Evolutionary conservation across 306 rosid species (phyloP).

Genomic region (Abrus precatorius): DNA sequence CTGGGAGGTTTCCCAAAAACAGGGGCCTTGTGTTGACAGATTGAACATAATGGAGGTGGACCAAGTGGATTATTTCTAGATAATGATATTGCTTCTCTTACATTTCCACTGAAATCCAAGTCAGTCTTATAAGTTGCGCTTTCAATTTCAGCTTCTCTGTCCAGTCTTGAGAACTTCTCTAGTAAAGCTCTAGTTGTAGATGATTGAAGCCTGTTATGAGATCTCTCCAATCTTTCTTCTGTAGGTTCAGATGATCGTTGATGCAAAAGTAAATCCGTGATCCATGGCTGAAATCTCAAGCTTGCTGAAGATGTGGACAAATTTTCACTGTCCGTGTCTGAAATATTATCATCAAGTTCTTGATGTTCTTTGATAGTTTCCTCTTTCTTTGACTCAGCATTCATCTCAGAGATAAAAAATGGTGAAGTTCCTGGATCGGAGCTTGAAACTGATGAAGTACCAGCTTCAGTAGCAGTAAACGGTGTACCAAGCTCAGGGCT

Average conservation of each 20-base stretch:
- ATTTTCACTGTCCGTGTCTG: slow-evolving; percentile 84
- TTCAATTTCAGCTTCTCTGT: slow-evolving; percentile 74
- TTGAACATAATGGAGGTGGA: slow-evolving; percentile 95
- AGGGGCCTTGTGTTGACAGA: slow-evolving; percentile 99
- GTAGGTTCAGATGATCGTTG: slow-evolving; percentile 57
- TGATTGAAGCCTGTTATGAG: slow-evolving; percentile 53
- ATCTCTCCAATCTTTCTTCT: slow-evolving; percentile 67
- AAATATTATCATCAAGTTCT: slow-evolving; percentile 69
- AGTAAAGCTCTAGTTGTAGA: slow-evolving; percentile 69
- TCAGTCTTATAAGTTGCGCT: slow-evolving; percentile 58
- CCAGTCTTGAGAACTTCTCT: slow-evolving; percentile 71
- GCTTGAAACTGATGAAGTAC: slow-evolving; percentile 93
- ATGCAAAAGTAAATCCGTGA: slow-evolving; percentile 68
- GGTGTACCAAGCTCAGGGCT: slow-evolving; percentile 94
- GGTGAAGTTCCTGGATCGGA: slow-evolving; percentile 98
- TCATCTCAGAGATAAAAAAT: slow-evolving; percentile 73
- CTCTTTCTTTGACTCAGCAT: slow-evolving; percentile 72
- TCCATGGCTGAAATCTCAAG: slow-evolving; percentile 91
- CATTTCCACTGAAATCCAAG: slow-evolving; percentile 72
- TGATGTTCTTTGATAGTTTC: slow-evolving; percentile 66
- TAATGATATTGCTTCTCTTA: slow-evolving; percentile 86
- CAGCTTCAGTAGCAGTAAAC: slow-evolving; percentile 88
- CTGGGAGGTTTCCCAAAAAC: slow-evolving; percentile 96
- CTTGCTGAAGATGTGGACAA: slow-evolving; percentile 75
- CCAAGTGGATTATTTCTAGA: slow-evolving; percentile 84